These are phyloP conservation scores for Anthracocystis panici-leucophaei DNA, from an alignment of 1,284 basidiomycete genomes.

Conservation along the genomic window DNA sequence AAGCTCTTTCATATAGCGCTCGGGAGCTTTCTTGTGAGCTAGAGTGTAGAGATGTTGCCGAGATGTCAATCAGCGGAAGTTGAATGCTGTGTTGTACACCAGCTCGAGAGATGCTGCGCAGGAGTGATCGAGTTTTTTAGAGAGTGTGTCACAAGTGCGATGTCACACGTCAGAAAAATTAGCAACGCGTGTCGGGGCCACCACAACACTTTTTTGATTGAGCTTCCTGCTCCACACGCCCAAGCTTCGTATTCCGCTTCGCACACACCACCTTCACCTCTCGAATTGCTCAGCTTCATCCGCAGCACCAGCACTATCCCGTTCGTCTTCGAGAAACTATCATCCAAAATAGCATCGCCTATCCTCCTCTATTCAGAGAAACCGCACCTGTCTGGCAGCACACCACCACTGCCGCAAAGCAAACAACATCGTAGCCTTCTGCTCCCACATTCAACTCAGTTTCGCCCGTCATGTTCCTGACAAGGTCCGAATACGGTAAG, in stretches of 20 bases:
- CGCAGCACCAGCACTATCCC: neutral
- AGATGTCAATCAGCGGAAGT: neutral
- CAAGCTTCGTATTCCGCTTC: conserved; percentile 21
- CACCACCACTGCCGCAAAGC: neutral
- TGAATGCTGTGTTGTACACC: no score
- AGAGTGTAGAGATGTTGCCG: no score
- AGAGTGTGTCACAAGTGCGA: conserved; percentile 9
- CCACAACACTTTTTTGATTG: conserved; percentile 29
- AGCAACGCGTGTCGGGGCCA: conserved; percentile 51
- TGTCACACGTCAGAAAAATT: conserved; percentile 8
- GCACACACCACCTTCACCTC: conserved; percentile 23
- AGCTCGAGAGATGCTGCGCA: neutral
- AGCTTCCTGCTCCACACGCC: conserved; percentile 26
- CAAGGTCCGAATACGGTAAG: conserved; percentile 89
- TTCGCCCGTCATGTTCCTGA: conserved; percentile 78
- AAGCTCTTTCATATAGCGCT: neutral
- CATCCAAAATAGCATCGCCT: neutral
- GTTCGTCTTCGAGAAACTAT: neutral
- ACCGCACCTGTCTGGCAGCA: neutral
- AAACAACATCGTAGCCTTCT: neutral
- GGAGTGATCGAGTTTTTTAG: conserved; percentile 41
- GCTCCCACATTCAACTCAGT: conserved; percentile 5
- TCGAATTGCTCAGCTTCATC: neutral
- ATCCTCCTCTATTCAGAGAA: neutral
- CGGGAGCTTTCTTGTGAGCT: no score